Percentiles rank a stretch among this genome's conserved stretches.
Conservation (phyloP, 441 rosid genomes). For the Populus hybrid region DNA sequence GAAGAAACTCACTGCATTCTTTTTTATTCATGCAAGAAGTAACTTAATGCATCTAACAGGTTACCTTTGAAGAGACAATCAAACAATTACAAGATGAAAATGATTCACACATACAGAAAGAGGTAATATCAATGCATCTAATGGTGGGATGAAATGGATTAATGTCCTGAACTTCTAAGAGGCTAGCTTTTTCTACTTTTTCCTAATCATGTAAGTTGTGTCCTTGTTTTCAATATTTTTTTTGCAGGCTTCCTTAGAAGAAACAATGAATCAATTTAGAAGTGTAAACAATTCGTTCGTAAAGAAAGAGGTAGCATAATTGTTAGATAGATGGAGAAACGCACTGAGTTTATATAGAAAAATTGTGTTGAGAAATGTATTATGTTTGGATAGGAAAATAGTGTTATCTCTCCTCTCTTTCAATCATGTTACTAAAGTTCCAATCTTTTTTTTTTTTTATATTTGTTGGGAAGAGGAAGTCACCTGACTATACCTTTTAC, state of each 20-base stretch:
- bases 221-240: slow-evolving; percentile 6
- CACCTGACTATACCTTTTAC: slow-evolving; percentile 10
- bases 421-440: background rate
- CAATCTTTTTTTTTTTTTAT: background rate
- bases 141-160: background rate
- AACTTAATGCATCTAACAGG: background rate
- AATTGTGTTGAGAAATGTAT: background rate
- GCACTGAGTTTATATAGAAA: background rate
- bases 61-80: slow-evolving; percentile 25
- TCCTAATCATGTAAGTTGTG: slow-evolving; percentile 3
- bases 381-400: background rate
- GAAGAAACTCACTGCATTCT: slow-evolving; percentile 8
- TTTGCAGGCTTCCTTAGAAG: slow-evolving; percentile 42
- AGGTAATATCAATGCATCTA: slow-evolving; percentile 36
- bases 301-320: slow-evolving; percentile 29
- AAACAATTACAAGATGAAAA: slow-evolving; percentile 42
- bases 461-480: slow-evolving; percentile 2
- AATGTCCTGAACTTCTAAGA: background rate
- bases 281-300: slow-evolving; percentile 13
- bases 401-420: background rate
- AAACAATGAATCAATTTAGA: slow-evolving; percentile 25
- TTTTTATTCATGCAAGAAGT: background rate
- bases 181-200: background rate
- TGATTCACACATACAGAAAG: slow-evolving; percentile 39
- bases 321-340: background rate